These are phyloP conservation scores for Lentinula aciculospora DNA, from an alignment of 768 basidiomycete species.

Conservation along the genomic window DNA sequence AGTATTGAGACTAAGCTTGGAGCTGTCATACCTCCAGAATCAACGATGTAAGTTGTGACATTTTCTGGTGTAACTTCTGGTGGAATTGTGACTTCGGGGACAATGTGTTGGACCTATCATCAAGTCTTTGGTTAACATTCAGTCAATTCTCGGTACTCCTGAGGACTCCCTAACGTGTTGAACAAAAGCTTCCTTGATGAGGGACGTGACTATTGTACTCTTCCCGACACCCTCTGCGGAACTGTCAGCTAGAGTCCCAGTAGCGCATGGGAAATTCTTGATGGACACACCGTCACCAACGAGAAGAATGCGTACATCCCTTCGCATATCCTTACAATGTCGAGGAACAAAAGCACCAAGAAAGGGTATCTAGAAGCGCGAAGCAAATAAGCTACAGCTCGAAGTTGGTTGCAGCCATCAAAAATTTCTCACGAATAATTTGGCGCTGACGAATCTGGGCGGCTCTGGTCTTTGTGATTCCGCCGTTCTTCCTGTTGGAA, in stretches of 20 bases:
- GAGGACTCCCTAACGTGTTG: slow-evolving; percentile 57
- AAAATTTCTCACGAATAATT: background rate
- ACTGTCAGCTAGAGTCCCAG: slow-evolving; percentile 11
- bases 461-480: background rate
- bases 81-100: slow-evolving; percentile 97
- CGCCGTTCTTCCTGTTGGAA: background rate
- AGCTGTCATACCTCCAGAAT: slow-evolving; percentile 80
- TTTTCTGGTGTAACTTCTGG: slow-evolving; percentile 97
- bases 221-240: slow-evolving; percentile 91
- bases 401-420: background rate
- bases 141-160: background rate
- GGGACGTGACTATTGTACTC: slow-evolving; percentile 92
- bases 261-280: background rate
- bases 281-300: slow-evolving; percentile 80
- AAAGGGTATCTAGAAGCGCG: background rate
- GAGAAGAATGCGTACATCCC: slow-evolving; percentile 91
- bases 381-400: background rate
- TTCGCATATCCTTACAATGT: slow-evolving; percentile 50
- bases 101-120: slow-evolving; percentile 82
- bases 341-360: slow-evolving; percentile 1
- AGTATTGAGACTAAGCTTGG: background rate
- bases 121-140: background rate
- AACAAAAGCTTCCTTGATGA: slow-evolving; percentile 95
- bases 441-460: background rate
- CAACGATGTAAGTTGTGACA: slow-evolving; percentile 96